phyloP scores from a whole-genome alignment of 2,329 filamentous ascomycete genomes.

The Diaporthe caulivora region DNA sequence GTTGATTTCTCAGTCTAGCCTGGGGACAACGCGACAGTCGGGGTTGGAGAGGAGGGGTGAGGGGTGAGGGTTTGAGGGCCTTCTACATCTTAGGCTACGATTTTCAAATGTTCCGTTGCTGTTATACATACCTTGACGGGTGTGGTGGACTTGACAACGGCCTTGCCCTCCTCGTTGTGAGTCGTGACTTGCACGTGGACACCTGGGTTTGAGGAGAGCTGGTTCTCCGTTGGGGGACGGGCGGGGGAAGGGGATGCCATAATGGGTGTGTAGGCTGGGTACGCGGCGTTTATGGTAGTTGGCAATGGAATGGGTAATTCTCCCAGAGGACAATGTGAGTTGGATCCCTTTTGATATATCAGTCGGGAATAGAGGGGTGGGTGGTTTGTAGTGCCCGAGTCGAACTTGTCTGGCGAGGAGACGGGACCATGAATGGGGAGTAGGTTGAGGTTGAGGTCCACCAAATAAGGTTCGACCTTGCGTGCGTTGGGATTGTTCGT shows the following conservation, averaged over 20 bases:
- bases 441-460: constrained; percentile 7
- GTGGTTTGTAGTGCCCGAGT: background rate
- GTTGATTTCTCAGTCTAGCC: background rate
- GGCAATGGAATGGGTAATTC: background rate
- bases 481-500: background rate
- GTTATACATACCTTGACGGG: constrained; percentile 34
- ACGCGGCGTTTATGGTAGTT: background rate
- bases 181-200: constrained; percentile 36
- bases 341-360: background rate
- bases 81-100: background rate
- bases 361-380: background rate
- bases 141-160: constrained; percentile 35
- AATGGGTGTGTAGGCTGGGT: constrained; percentile 52
- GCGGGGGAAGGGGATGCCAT: constrained; percentile 38
- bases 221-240: constrained; percentile 41
- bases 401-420: background rate
- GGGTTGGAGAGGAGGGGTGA: background rate
- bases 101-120: background rate
- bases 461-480: constrained; percentile 7
- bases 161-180: constrained; percentile 36
- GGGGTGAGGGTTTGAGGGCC: background rate
- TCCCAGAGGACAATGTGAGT: no score
- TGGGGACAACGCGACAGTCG: background rate
- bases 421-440: background rate
- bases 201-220: constrained; percentile 33